A percentile compares a stretch with the other conserved stretches of the same genome.
phyloP scores from a whole-genome alignment of 2,329 filamentous ascomycete genomes.

The Dothideomycetes sp. region DNA sequence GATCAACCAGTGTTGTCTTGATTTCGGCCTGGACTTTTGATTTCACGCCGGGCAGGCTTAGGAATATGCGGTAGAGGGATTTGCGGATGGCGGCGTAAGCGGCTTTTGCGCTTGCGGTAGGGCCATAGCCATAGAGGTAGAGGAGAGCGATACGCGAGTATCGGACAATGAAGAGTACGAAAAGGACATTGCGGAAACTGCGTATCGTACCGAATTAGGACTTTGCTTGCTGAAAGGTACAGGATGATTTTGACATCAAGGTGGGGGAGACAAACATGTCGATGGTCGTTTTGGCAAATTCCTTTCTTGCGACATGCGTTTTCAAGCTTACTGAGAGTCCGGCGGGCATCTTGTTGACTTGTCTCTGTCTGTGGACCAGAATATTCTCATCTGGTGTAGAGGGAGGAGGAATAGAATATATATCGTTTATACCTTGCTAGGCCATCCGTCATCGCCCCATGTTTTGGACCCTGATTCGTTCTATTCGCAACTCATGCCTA shows the following conservation, averaged over 20 bases:
- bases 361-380: not conserved
- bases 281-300: slow-evolving; percentile 7
- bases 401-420: not conserved
- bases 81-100: slow-evolving; percentile 64
- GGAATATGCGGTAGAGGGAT: slow-evolving; percentile 73
- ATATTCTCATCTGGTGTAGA: not conserved
- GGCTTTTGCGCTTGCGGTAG: slow-evolving; percentile 68
- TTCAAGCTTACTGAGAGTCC: not conserved
- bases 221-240: not conserved
- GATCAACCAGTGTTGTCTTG: slow-evolving; percentile 64
- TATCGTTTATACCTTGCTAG: not conserved
- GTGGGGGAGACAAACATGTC: slow-evolving; percentile 3
- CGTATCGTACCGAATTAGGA: not conserved
- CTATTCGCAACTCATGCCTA: not conserved
- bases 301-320: slow-evolving; percentile 7
- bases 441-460: slow-evolving; percentile 9
- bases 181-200: slow-evolving; percentile 77
- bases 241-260: not conserved
- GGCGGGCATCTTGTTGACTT: slow-evolving; percentile 4
- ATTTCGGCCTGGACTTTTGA: slow-evolving; percentile 79
- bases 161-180: slow-evolving; percentile 78
- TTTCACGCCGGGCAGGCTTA: slow-evolving; percentile 78
- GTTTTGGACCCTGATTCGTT: not conserved
- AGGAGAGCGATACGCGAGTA: slow-evolving; percentile 72
- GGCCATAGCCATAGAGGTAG: slow-evolving; percentile 79